Percentiles rank a stretch among this genome's conserved stretches.
Conservation (phyloP, 306 rosid species). For the Cyamopsis tetragonoloba region DNA sequence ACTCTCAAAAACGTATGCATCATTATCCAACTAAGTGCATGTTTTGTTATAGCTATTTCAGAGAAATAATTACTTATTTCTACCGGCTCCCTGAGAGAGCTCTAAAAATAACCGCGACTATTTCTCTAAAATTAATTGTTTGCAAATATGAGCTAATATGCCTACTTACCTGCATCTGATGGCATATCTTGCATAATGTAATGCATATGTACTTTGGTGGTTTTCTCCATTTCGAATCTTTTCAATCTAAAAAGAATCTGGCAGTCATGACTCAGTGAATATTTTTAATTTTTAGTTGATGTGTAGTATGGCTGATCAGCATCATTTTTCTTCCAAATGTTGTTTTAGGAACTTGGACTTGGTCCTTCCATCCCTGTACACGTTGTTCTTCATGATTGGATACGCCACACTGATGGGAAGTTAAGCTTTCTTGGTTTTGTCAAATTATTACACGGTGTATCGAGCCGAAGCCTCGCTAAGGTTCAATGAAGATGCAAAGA, state of each 20-base stretch:
- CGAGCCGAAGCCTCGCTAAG: conserved; percentile 72
- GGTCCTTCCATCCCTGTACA: conserved; percentile 98
- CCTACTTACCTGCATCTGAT: not conserved
- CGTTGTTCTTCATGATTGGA: conserved; percentile 95
- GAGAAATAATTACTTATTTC: too few species aligned
- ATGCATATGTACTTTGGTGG: not conserved
- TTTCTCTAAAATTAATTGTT: too few species aligned
- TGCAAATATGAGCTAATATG: too few species aligned
- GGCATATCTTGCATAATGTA: not conserved
- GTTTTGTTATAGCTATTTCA: too few species aligned
- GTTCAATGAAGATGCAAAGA: conserved; percentile 43
- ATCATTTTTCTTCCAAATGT: conserved; percentile 1
- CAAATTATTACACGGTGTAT: conserved; percentile 81
- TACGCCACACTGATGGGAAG: conserved; percentile 95
- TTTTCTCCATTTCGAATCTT: not conserved
- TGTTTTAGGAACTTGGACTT: conserved; percentile 85
- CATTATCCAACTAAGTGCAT: not conserved
- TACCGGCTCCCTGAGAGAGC: too few species aligned
- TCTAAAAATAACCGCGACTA: too few species aligned
- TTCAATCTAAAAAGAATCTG: not conserved
- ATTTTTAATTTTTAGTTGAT: not conserved
- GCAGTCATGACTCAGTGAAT: not conserved
- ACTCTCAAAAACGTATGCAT: not conserved
- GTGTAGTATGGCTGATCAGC: conserved; percentile 11
- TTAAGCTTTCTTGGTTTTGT: conserved; percentile 95